Base-by-base conservation (phyloP, 805 yeast genomes). In the Wickerhamiella galacta region DNA sequence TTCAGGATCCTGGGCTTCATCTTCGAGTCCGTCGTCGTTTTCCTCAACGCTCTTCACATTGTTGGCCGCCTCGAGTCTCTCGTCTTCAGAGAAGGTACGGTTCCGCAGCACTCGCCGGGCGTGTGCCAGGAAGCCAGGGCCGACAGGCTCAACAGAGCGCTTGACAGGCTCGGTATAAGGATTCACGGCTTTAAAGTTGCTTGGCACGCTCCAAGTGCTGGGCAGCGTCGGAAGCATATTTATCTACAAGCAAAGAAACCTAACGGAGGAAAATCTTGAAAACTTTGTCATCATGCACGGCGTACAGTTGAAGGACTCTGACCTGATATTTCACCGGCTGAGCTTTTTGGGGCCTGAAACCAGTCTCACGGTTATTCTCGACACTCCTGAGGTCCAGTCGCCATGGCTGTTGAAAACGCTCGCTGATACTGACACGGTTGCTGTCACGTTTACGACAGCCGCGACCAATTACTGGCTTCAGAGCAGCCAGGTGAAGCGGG, bases 41-140 rank as follows among this genome's bases (percentile, higher is more conserved):
- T 69, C 76, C 47, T 79, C 93, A 40, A 72, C 70, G 36, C 60
- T 59, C 48, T 68, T 67, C 49, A 79, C 93, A 58, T 80, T 80
- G 60, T 72, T 74, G 54, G 76, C 92, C 39, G 94, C 94, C 67
- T 85, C 92, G 45, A 83, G 63, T 56, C 78, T 75, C 63, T 90
- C 98, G 52, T 71, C 90, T 61, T 90, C 96, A 35, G 95, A 82
- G 94, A 95, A 90, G 31, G 96, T 82, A 63, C 93, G 95, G 56
- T 94, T 94, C 62, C 94, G 75, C 48, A 85, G 66, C 34, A 92
- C 71, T 67, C 98, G 79, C 46, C 93, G 74, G 38, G 96, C 96
- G 53, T 90, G 98, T 33, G 95, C 95, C 48, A 90, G 64, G 64
- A 85, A 90, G 54, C 70, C 79, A 41, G 92, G 87, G 36, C 98